phyloP scores from a whole-genome alignment of 2,329 filamentous ascomycete species.

The Talaromyces verruculosus region DNA sequence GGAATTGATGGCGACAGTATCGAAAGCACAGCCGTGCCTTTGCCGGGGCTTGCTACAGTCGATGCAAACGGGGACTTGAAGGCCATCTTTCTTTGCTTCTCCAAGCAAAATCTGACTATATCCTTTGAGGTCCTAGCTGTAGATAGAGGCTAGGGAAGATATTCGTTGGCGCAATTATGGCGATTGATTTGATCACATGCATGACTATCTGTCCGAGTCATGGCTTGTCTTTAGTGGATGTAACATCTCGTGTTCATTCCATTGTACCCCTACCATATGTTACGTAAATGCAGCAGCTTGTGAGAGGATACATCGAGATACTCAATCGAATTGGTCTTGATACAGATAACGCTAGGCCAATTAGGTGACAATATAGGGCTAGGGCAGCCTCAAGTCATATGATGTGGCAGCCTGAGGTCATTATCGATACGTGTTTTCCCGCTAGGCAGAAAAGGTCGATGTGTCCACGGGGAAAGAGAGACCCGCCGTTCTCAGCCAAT shows the following conservation, averaged over 20 bases:
- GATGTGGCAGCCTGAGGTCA: not conserved
- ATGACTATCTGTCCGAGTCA: conserved; percentile 14
- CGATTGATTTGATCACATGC: conserved; percentile 4
- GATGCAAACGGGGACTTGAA: conserved; percentile 70
- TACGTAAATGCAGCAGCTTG: conserved; percentile 2
- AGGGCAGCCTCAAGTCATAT: not conserved
- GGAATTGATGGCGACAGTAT: conserved; percentile 70
- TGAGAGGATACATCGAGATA: not conserved
- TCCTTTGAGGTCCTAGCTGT: not conserved
- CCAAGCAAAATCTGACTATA: not conserved
- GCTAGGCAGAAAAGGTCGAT: conserved; percentile 8
- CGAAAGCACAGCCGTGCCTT: conserved; percentile 73
- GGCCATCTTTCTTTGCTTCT: conserved; percentile 26
- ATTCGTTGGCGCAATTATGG: not conserved
- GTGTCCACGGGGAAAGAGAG: conserved; percentile 2
- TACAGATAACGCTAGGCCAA: conserved; percentile 8
- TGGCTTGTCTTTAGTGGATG: not conserved
- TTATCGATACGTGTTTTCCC: conserved; percentile 18
- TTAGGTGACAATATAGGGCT: not conserved
- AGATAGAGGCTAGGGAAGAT: conserved; percentile 7
- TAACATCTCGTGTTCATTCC: not conserved
- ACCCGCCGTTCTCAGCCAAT: conserved; percentile 3
- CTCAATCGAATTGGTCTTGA: not conserved
- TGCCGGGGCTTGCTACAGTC: conserved; percentile 71
- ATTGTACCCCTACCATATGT: not conserved